Evolutionary conservation across 768 basidiomycete genomes (phyloP).

Genomic region (Antrodiella citrinella): DNA sequence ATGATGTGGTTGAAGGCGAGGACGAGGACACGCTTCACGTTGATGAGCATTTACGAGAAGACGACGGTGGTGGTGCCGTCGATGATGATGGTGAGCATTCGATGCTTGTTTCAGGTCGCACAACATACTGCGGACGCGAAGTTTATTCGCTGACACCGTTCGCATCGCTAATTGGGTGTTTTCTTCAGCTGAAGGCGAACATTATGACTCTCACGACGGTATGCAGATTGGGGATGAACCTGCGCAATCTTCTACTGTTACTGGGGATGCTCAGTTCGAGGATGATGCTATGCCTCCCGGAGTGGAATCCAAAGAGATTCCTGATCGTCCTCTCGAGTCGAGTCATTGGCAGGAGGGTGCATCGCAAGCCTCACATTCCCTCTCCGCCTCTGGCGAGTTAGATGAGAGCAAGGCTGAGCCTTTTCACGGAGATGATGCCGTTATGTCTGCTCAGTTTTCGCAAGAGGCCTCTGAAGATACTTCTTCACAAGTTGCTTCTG

Average conservation of each 20-base stretch:
- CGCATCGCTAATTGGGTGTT: constrained; percentile 50
- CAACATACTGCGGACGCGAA: constrained; percentile 20
- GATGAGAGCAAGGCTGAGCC: constrained; percentile 35
- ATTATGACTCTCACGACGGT: constrained; percentile 32
- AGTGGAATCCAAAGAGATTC: too few relatives aligned
- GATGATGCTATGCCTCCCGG: too few relatives aligned
- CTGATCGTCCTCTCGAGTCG: too few relatives aligned
- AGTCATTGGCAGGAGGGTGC: too few relatives aligned
- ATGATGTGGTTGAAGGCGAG: constrained; percentile 50
- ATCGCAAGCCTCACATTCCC: too few relatives aligned
- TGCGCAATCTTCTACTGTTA: constrained; percentile 1
- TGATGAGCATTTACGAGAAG: constrained; percentile 16
- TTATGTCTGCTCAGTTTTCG: constrained; percentile 2
- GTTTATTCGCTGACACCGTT: constrained; percentile 28
- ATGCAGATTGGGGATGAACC: constrained; percentile 9
- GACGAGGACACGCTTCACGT: constrained; percentile 16
- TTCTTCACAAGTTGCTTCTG: constrained; percentile 36
- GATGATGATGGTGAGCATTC: constrained; percentile 23
- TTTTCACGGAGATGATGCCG: neutral
- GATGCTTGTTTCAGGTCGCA: constrained; percentile 14
- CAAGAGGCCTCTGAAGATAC: constrained; percentile 24
- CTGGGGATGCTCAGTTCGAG: constrained; percentile 7
- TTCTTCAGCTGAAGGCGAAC: constrained; percentile 39
- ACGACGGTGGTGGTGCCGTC: constrained; percentile 16
- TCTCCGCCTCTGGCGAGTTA: too few relatives aligned